These are phyloP conservation scores for Closterium sp. DNA, from an alignment of 139 green algal species.

Conservation along the genomic window DNA sequence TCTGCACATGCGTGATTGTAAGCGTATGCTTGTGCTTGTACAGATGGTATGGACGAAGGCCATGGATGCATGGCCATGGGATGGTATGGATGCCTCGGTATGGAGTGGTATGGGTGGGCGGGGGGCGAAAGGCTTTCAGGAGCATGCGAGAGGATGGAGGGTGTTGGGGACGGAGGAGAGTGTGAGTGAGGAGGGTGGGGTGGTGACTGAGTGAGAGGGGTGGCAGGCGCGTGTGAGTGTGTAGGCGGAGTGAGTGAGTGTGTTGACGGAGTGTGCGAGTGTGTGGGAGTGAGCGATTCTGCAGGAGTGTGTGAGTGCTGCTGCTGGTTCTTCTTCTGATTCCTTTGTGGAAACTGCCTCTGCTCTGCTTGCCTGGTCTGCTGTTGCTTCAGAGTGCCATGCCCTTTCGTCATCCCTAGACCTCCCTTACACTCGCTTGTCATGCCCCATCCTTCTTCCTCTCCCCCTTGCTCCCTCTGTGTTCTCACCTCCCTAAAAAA, in stretches of 20 bases:
- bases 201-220: not conserved
- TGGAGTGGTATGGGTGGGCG: no score
- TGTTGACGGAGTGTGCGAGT: no score
- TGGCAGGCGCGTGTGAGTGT: no score
- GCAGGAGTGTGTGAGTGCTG: not conserved
- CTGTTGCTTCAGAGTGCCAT: not conserved
- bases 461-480: not conserved
- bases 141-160: not conserved
- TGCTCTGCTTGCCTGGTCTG: not conserved
- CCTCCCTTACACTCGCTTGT: not conserved
- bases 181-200: not conserved
- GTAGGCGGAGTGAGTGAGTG: no score
- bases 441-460: not conserved
- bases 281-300: no score
- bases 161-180: not conserved
- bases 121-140: not conserved
- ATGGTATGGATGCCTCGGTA: not conserved
- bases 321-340: not conserved
- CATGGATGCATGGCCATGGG: no score
- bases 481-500: no score
- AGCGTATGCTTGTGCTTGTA: no score
- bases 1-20: no score
- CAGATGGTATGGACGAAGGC: no score
- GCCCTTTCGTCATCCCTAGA: not conserved
- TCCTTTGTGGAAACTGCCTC: not conserved